These are phyloP conservation scores for Silene noctiflora DNA, from an alignment of 179 eudicot species.

Conservation along the genomic window DNA sequence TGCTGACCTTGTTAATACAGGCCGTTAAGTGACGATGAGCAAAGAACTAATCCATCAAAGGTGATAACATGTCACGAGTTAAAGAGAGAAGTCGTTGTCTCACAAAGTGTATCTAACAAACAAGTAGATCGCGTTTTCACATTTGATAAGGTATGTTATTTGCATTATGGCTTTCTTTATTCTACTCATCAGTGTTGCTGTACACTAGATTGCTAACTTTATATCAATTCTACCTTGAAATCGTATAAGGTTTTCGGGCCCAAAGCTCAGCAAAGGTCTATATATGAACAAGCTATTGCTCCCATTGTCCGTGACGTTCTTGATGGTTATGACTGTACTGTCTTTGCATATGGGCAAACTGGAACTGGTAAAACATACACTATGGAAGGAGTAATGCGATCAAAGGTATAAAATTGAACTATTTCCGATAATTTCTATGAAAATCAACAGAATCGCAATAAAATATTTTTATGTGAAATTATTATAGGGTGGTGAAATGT, in stretches of 20 bases:
- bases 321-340: slow-evolving; percentile 84
- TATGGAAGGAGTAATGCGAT: slow-evolving; percentile 85
- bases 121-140: slow-evolving; percentile 75
- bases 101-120: slow-evolving; percentile 53
- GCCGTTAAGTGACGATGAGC: slow-evolving; percentile 80
- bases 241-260: slow-evolving; percentile 75
- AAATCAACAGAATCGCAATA: not conserved
- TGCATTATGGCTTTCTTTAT: not conserved
- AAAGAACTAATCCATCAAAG: slow-evolving; percentile 51
- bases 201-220: not conserved
- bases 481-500: slow-evolving; percentile 59
- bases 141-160: slow-evolving; percentile 68
- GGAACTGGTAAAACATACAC: slow-evolving; percentile 92
- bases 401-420: slow-evolving; percentile 46
- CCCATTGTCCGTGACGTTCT: slow-evolving; percentile 80
- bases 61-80: slow-evolving; percentile 61
- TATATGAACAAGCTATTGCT: slow-evolving; percentile 75
- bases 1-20: slow-evolving; percentile 26
- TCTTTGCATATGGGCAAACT: slow-evolving; percentile 89
- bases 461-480: not conserved
- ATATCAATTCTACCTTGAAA: not conserved
- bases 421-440: not conserved
- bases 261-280: slow-evolving; percentile 71
- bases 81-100: slow-evolving; percentile 58
- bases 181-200: not conserved